Evolutionary conservation across 371 early-diverging fungal species (phyloP).

Genomic region (Circinella minor): DNA sequence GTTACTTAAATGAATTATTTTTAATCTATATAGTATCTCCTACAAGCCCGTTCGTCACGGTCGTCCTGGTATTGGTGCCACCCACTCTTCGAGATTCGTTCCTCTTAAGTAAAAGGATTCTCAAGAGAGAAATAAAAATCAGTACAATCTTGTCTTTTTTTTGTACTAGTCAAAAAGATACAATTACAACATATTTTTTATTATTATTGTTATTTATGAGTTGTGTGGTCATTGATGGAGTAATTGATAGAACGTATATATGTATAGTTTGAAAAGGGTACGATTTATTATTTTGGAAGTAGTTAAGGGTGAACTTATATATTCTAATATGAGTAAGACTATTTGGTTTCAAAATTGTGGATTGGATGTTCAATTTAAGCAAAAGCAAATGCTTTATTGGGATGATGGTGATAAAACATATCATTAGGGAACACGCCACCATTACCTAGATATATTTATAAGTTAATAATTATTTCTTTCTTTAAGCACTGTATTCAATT

Average conservation of each 20-base stretch:
- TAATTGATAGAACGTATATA: too few species aligned
- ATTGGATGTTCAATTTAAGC: background rate
- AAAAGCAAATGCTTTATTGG: conserved; percentile 24
- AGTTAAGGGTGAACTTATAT: too few species aligned
- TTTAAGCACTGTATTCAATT: too few species aligned
- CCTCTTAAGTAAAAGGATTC: conserved; percentile 70
- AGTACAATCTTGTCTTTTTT: background rate
- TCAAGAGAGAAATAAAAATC: conserved; percentile 11
- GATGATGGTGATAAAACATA: conserved; percentile 29
- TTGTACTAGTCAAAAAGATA: background rate
- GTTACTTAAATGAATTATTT: background rate
- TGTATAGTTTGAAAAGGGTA: too few species aligned
- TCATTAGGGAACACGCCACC: conserved; percentile 18
- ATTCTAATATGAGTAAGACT: too few species aligned
- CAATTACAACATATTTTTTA: background rate
- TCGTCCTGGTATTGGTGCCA: conserved; percentile 99
- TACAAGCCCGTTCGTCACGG: conserved; percentile 99
- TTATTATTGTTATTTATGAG: too few species aligned
- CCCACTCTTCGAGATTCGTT: conserved; percentile 93
- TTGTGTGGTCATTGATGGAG: too few species aligned
- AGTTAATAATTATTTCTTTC: too few species aligned
- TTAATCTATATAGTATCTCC: conserved; percentile 60
- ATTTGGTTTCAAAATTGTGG: too few species aligned
- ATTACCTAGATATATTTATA: background rate
- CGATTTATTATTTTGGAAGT: too few species aligned